Base-by-base conservation (phyloP, 257 asterid genomes). In the Solanum medicagineum region DNA sequence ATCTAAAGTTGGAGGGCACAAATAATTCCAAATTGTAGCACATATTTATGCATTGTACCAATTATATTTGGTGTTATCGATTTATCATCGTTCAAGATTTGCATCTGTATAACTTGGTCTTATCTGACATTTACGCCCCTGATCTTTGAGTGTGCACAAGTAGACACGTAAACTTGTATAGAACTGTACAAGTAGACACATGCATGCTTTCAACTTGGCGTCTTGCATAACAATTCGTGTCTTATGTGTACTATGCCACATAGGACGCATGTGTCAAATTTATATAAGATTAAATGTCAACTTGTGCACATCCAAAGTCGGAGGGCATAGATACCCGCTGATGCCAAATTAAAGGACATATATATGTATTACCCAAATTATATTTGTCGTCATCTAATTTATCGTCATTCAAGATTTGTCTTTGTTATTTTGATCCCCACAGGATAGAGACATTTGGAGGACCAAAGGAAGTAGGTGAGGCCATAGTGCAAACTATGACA, bases 391-490 rank as follows among this genome's bases (percentile, higher is more conserved):
- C 13, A n/a, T 66, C 12, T 29, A 0, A 66, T 66, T 65, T 66
- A 66, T 66, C 22, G 8, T 66, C 0, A 11, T 65, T 65, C 0
- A 13, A 65, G 6, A 32, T 63, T 53, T 15, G 2, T 4, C 7
- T 19, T 7, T 8, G n/a, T 65, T 65, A 29, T 65, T 65, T 65
- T 7, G 20, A 63, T 63, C 44, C 0, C 7, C 71, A 40, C 93
- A 96, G 98, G 79, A 93, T 94, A 57, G 99, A 93, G 80, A 91
- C 94, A 36, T 94, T 94, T 87, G 98, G 99, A 81, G 98, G 97
- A 86, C 90, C 97, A n/a, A 86, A 89, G 68, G 97, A 93, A 88
- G 94, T 94, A 24, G 98, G 97, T 75, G 95, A 93, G 83, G 92
- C 93, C 8, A 56, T 96, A 1, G 87, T 94, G 66, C 71, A 89